Base-by-base conservation (phyloP, 2,329 filamentous ascomycete species). In the Phoma sp. region DNA sequence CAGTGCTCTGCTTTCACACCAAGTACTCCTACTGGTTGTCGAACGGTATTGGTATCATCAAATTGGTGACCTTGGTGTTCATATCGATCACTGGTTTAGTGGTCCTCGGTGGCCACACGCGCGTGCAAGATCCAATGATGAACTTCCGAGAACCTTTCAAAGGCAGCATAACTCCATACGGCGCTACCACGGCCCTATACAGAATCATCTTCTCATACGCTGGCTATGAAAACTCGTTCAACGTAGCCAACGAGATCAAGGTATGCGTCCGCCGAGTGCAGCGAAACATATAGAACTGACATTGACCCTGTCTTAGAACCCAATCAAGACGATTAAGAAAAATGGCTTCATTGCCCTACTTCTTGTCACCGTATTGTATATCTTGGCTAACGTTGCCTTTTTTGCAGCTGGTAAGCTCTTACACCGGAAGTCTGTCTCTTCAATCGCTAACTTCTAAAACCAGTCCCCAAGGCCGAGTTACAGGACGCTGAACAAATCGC, bases 221-320 rank as follows among this genome's bases (percentile, higher is more conserved):
- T 0, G 85, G 85, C 1, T 87, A 81, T 56, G 73, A 78, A 10
- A 88, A 87, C 58, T 82, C 84, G 0, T 87, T 87, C 72, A 85
- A 85, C 57, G 78, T 88, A 3, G 82, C 84, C 52, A 86, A 86
- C 47, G 85, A 88, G 69, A 81, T 87, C 59, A 81, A 81, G 76
- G 53, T 43, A 43, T 5, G 6, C 7, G 9, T 17, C 32, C 12
- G 12, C 15, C 15, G n/a, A 24, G 19, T 17, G 29, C 13, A 15
- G 22, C 27, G 15, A n/a, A 2, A 22, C 29, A 41, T 8, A 12
- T 17, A 15, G n/a, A 12, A 31, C 4, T 5, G 13, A 4, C 21
- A 10, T 40, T 55, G 3, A 24, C 19, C 2, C 0, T n/a, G 3
- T 15, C 2, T 15, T 17, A 57, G 54, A 82, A 86, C 56, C 85